Percentiles rank a stretch among this genome's conserved stretches.
phyloP scores from a whole-genome alignment of 164 flowering plant species.

The Vitis labrusca region DNA sequence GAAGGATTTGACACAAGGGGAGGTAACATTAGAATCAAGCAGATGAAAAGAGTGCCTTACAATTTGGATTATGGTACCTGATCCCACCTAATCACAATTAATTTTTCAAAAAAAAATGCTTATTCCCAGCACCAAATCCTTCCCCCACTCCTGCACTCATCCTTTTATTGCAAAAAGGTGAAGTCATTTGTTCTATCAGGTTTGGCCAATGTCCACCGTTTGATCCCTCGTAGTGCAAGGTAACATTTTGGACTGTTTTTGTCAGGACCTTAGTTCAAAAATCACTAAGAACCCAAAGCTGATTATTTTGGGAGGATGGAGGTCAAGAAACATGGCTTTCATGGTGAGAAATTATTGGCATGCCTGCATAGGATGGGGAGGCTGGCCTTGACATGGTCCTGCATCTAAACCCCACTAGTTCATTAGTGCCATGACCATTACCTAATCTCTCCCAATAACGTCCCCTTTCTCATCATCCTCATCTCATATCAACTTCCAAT shows the following conservation, averaged over 20 bases:
- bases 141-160: not conserved
- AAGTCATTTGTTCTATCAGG: not conserved
- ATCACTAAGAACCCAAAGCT: no score
- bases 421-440: not conserved
- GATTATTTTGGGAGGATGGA: no score
- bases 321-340: no score
- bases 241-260: no score
- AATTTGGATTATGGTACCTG: constrained; percentile 22
- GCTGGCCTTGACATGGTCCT: no score
- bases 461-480: constrained; percentile 3
- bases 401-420: no score
- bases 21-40: not conserved
- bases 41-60: constrained; percentile 5
- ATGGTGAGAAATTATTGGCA: no score
- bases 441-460: not conserved
- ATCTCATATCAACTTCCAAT: not conserved
- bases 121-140: constrained; percentile 30
- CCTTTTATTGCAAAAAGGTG: not conserved
- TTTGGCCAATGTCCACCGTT: not conserved
- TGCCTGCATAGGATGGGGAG: no score
- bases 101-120: constrained; percentile 12
- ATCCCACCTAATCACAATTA: constrained; percentile 23
- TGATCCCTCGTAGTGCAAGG: no score
- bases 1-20: not conserved
- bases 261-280: no score